Base-by-base conservation (phyloP, 225 moss, liverwort and hornwort species). In the Sphagnum contortum region DNA sequence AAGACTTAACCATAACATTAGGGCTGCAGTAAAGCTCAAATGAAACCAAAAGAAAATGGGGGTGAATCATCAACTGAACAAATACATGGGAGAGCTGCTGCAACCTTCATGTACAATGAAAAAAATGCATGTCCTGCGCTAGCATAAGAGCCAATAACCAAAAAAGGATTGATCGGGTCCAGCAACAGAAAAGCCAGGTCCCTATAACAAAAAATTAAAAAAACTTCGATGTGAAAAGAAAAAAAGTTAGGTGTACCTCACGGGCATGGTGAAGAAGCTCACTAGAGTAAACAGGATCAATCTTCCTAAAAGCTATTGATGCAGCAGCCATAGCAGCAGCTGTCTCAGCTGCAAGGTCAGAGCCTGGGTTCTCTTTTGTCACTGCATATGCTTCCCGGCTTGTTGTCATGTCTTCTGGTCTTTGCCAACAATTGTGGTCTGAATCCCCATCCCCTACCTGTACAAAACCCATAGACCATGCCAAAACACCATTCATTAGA, bases 361-460 rank as follows among this genome's bases (percentile, higher is more conserved):
- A 78, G 44, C 78, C 70, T 0, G 73, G 73, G 59, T 64, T 67
- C 63, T 63, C 52, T 7, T 73, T 70, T 54, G 59, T 60, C 59
- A 78, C 56, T 66, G 73, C 64, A 57, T 78, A 73, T 12, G 67
- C 67, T 57, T 70, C 60, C 50, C 73, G 70, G 14, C 67, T 78
- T 6, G 78, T 78, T 8, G 70, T 78, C 78, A 78, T 78, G 45
- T 78, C 73, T 12, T 74, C 78, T 6, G 70, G 78, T 48, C 73
- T 66, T 57, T 74, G 73, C 78, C 70, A 73, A 46, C 73, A 78
- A 2, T 60, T 9, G 44, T 78, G 78, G 52, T 78, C 70, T 4
- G 70, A 78, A 68, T 78, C 70, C 46, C 67, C 61, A 2, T 78
- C 73, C 47, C 78, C 73, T 4, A 78, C 78, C 70, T 78, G 64